Base-by-base conservation (phyloP, 225 moss, liverwort and hornwort genomes). In the Pleurozium schreberi region DNA sequence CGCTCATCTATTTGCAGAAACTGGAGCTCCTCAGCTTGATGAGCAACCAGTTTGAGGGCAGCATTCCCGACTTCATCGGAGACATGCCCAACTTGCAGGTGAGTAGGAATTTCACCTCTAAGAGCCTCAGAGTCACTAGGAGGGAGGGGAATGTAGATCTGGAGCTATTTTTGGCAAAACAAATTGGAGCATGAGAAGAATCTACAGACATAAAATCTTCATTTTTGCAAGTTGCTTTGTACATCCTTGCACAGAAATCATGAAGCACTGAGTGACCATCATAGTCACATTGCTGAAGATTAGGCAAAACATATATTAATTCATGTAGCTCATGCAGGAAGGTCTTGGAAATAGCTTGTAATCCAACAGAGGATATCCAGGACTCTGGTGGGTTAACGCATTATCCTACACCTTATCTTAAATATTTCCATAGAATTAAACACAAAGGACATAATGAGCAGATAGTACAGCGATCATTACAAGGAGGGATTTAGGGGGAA, bases 1-100 rank as follows among this genome's bases (percentile, higher is more conserved):
- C 95, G 14, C 93, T 93, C 36, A 91, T 95, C 19, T 91, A 95
- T 40, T 85, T 98, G 14, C 88, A 88, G 75, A 97, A 95, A 42
- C 85, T 98, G 76, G 95, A 94, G 69, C 93, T 98, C 19, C 81
- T 98, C 30, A 94, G 90, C 82, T 85, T 95, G 31, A 97, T 98
- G 92, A 91, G 89, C 86, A 98, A 98, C 71, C 65, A 84, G 43
- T 91, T 97, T 59, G 91, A 93, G 52, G 97, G 96, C 18, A 87
- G 71, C 73, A 92, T 98, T 12, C 98, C 98, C 4, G 87, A 92
- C 47, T 93, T 82, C 81, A 88, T 98, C 12, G 98, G 94, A 3
- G 93, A 96, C 33, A 88, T 98, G 89, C 98, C 95, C 9, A 93
- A 93, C 81, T 87, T 94, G 86, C 92, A 94, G 92, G 93, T 93